Percentiles rank a stretch among this genome's conserved stretches.
phyloP scores from a whole-genome alignment of 2,329 filamentous ascomycete genomes.

The Aureobasidium melanogenum region DNA sequence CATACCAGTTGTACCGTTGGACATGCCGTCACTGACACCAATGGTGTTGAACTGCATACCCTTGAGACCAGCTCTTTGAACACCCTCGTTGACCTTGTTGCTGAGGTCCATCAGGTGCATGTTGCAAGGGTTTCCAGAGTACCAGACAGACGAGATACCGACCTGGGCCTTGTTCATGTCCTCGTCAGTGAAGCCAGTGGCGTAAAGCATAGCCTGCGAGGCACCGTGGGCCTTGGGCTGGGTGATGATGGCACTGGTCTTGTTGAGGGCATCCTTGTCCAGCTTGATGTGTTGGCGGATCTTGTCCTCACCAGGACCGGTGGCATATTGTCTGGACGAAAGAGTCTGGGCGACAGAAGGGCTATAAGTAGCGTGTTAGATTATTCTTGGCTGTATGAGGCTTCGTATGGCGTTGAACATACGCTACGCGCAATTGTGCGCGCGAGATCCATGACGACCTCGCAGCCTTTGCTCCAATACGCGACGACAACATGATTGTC shows the following conservation, averaged over 20 bases:
- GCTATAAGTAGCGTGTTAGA: not conserved
- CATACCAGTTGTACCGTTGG: constrained; percentile 98
- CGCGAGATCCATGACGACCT: constrained; percentile 6
- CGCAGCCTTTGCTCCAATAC: constrained; percentile 10
- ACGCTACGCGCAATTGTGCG: constrained; percentile 10
- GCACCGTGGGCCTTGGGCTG: constrained; percentile 97
- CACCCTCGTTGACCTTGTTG: constrained; percentile 63
- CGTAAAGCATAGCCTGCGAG: constrained; percentile 98
- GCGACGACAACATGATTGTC: constrained; percentile 13
- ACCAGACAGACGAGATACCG: constrained; percentile 97
- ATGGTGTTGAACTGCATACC: constrained; percentile 99
- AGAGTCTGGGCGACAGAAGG: not conserved
- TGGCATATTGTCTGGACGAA: constrained; percentile 7
- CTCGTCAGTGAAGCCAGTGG: constrained; percentile 73
- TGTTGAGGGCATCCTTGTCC: constrained; percentile 54
- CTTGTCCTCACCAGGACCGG: constrained; percentile 12
- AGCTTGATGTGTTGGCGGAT: constrained; percentile 11
- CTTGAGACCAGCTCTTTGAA: constrained; percentile 65
- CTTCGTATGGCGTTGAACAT: not conserved
- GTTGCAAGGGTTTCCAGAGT: constrained; percentile 96
- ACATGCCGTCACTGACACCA: constrained; percentile 93
- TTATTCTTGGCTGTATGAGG: not conserved
- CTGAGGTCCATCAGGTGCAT: constrained; percentile 95
- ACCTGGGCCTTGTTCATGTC: constrained; percentile 97
- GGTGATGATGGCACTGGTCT: constrained; percentile 74